Percentiles rank a stretch among this genome's conserved stretches.
Conservation (phyloP, 2,329 filamentous ascomycete species). For the Paradendryphiella salina region DNA sequence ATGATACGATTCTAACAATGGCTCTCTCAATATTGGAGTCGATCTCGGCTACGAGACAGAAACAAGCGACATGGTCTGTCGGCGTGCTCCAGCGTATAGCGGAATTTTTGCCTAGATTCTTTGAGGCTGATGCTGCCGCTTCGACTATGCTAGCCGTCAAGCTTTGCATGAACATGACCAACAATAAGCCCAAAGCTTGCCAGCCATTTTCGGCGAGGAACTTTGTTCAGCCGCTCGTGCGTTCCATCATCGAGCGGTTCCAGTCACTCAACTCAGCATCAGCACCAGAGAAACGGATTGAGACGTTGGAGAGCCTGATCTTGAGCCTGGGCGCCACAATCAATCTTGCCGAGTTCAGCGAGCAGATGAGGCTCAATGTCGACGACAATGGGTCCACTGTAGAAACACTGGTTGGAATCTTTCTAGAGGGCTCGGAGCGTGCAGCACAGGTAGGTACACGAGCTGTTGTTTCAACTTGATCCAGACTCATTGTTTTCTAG, state of each 20-base stretch:
- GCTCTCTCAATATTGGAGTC: conserved; percentile 60
- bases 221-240: conserved; percentile 52
- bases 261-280: conserved; percentile 25
- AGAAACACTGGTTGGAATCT: conserved; percentile 64
- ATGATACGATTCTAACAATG: conserved; percentile 42
- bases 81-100: conserved; percentile 59
- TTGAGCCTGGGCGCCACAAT: conserved; percentile 81
- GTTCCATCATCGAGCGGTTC: conserved; percentile 36
- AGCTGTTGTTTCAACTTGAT: not conserved
- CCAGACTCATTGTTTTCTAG: conserved; percentile 39
- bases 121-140: conserved; percentile 20
- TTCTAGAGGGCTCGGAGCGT: conserved; percentile 67
- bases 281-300: conserved; percentile 58
- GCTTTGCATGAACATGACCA: conserved; percentile 82
- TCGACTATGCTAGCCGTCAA: conserved; percentile 60
- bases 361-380: conserved; percentile 53
- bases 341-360: conserved; percentile 81
- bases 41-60: conserved; percentile 50
- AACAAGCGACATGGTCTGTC: conserved; percentile 42
- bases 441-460: conserved; percentile 66
- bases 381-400: conserved; percentile 53
- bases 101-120: conserved; percentile 47
- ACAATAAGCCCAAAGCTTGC: conserved; percentile 73
- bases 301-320: conserved; percentile 69
- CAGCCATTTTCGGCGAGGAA: conserved; percentile 63